Conservation (phyloP, 1,284 basidiomycete species). For the Thelephora terrestris region DNA sequence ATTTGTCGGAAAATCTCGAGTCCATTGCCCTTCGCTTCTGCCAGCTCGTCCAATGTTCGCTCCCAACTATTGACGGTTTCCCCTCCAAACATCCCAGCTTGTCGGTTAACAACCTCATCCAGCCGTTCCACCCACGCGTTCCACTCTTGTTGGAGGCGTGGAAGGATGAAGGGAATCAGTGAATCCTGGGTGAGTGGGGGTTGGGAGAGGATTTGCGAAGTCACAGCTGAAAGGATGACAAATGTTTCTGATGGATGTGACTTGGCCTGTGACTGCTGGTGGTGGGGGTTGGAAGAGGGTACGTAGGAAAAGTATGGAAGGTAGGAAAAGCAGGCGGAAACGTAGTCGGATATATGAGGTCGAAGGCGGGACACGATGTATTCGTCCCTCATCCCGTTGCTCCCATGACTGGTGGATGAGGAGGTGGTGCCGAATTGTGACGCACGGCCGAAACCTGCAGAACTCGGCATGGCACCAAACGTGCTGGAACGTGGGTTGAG, state of each 20-base stretch:
- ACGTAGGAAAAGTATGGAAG: constrained; percentile 71
- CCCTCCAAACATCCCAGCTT: constrained; percentile 68
- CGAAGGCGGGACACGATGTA: constrained; percentile 67
- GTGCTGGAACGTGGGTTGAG: constrained; percentile 27
- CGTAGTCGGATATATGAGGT: constrained; percentile 64
- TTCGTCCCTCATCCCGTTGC: constrained; percentile 62
- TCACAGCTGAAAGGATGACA: constrained; percentile 56
- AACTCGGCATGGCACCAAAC: constrained; percentile 26
- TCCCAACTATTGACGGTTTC: constrained; percentile 62
- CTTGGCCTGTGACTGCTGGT: constrained; percentile 31
- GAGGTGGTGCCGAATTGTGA: constrained; percentile 17
- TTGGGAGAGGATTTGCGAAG: constrained; percentile 54
- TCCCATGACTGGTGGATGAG: constrained; percentile 10
- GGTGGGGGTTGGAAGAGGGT: constrained; percentile 22
- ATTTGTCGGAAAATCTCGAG: constrained; percentile 44
- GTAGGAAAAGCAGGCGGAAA: constrained; percentile 64
- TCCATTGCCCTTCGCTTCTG: constrained; percentile 39
- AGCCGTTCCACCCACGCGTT: constrained; percentile 62
- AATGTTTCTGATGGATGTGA: constrained; percentile 65
- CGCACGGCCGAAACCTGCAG: constrained; percentile 9
- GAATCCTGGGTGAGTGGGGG: constrained; percentile 52
- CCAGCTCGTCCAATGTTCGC: constrained; percentile 53
- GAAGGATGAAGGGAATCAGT: constrained; percentile 44
- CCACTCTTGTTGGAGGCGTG: constrained; percentile 64
- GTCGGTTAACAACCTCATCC: constrained; percentile 56